Evolutionary conservation across 768 basidiomycete species (phyloP).

Genomic region (Auriscalpium microsporum): DNA sequence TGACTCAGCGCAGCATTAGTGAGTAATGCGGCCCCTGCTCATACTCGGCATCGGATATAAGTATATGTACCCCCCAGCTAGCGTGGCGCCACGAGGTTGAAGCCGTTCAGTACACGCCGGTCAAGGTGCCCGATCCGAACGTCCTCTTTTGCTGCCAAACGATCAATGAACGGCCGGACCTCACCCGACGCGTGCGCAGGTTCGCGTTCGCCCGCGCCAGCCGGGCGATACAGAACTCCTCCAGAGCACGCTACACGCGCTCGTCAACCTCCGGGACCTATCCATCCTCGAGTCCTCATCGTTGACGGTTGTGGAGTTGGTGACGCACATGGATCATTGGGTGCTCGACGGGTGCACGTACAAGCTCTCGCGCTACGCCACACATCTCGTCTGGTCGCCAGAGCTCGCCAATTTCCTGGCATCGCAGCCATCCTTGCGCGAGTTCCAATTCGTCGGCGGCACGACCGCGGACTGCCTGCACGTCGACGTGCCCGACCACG

Average conservation of each 20-base stretch:
- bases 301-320: neutral
- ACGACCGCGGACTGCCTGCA: neutral
- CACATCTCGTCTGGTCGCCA: constrained; percentile 3
- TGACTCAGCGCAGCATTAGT: too few relatives aligned
- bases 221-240: constrained; percentile 1
- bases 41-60: too few relatives aligned
- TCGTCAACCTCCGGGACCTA: constrained; percentile 10
- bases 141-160: constrained; percentile 8
- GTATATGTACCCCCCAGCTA: too few relatives aligned
- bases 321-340: constrained; percentile 1
- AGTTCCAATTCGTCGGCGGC: constrained; percentile 8
- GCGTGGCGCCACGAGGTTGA: constrained; percentile 7
- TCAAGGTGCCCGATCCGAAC: constrained; percentile 1
- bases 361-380: constrained; percentile 5
- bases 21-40: too few relatives aligned
- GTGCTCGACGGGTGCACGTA: constrained; percentile 6
- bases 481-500: neutral
- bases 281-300: constrained; percentile 1
- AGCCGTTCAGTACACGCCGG: constrained; percentile 4
- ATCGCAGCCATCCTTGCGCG: constrained; percentile 3
- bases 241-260: neutral
- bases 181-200: constrained; percentile 7
- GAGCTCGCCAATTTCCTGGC: constrained; percentile 5
- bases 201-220: constrained; percentile 6
- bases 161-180: constrained; percentile 9